These are phyloP conservation scores for Silene vulgaris DNA, from an alignment of 179 eudicot genomes.

Conservation along the genomic window DNA sequence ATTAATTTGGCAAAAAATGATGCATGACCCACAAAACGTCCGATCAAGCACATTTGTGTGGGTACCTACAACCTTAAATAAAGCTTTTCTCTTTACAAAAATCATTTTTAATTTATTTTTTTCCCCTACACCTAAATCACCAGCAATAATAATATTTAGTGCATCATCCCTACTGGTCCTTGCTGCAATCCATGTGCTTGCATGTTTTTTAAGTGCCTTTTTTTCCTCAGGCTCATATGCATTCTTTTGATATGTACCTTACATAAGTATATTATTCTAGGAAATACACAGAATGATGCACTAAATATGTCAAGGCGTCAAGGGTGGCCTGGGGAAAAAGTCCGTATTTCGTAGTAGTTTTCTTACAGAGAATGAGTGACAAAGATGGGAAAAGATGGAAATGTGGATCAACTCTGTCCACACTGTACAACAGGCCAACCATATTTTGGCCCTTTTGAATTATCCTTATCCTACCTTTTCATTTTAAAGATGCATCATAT, in stretches of 20 bases:
- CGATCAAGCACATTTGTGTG: neutral
- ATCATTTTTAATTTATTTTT: too few relatives aligned
- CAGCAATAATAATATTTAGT: constrained; percentile 20
- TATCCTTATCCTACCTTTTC: neutral
- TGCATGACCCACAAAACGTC: neutral
- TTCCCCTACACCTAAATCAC: neutral
- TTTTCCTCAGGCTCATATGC: constrained; percentile 24
- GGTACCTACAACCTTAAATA: neutral
- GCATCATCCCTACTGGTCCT: constrained; percentile 21
- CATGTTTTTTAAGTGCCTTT: constrained; percentile 32
- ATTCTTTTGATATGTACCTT: constrained; percentile 8
- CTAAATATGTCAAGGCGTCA: constrained; percentile 15
- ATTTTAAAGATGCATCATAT: neutral
- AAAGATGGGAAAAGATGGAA: constrained; percentile 4
- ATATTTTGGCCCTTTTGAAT: neutral
- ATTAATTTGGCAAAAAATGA: neutral
- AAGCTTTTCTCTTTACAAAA: neutral
- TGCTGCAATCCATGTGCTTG: constrained; percentile 33
- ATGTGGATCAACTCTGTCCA: constrained; percentile 21
- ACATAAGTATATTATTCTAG: neutral
- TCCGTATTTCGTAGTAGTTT: constrained; percentile 4
- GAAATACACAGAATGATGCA: constrained; percentile 6
- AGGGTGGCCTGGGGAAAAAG: neutral
- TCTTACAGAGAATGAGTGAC: constrained; percentile 15
- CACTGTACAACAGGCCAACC: constrained; percentile 14